Evolutionary conservation across 352 stramenopile species (phyloP).

Genomic region (Pythium rhizo-oryzae): DNA sequence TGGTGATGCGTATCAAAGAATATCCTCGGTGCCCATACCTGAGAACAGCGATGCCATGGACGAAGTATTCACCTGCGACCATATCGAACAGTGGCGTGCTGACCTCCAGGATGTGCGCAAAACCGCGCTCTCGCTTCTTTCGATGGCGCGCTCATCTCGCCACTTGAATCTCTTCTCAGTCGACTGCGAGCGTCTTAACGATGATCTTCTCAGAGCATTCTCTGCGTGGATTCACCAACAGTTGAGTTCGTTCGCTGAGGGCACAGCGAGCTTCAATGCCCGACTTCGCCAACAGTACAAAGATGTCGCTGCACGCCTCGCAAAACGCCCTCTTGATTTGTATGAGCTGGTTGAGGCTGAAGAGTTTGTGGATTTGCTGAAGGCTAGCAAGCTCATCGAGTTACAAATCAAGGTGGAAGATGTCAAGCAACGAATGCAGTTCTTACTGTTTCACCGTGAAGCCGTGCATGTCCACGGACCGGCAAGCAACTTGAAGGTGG

Average conservation of each 20-base stretch:
- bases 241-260: conserved; percentile 52
- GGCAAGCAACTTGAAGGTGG: not conserved
- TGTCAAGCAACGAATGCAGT: conserved; percentile 65
- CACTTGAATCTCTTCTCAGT: conserved; percentile 54
- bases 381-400: conserved; percentile 43
- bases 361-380: conserved; percentile 53
- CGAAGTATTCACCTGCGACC: conserved; percentile 15
- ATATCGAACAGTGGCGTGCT: conserved; percentile 33
- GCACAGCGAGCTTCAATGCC: conserved; percentile 47
- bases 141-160: conserved; percentile 28
- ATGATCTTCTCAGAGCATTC: conserved; percentile 39
- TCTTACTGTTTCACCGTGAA: conserved; percentile 67
- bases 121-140: conserved; percentile 29
- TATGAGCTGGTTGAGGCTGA: conserved; percentile 77
- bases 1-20: conserved; percentile 34
- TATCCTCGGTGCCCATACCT: conserved; percentile 20
- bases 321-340: conserved; percentile 67
- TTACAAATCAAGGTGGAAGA: conserved; percentile 45
- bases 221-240: conserved; percentile 44
- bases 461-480: conserved; percentile 35
- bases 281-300: conserved; percentile 78
- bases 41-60: conserved; percentile 9
- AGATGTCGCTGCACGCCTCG: conserved; percentile 58
- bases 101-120: conserved; percentile 37
- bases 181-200: conserved; percentile 55